Evolutionary conservation across 1,139 yeast genomes (phyloP).

Genomic region (Magnusiomyces paraingens): DNA sequence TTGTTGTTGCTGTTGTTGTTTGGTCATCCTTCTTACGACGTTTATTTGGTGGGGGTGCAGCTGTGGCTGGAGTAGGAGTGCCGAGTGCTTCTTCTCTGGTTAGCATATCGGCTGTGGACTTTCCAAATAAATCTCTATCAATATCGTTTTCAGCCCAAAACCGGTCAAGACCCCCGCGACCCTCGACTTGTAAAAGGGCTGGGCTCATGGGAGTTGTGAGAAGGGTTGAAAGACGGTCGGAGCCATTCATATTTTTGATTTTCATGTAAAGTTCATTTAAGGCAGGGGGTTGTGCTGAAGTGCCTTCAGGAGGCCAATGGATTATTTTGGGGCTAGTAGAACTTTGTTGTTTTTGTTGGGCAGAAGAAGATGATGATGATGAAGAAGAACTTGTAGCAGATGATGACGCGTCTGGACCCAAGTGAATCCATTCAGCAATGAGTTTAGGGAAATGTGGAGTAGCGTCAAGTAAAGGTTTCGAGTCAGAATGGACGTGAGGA

Average conservation of each 20-base stretch:
- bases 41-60: background rate
- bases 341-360: constrained; percentile 7
- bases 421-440: background rate
- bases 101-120: constrained; percentile 10
- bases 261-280: constrained; percentile 15
- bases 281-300: constrained; percentile 1
- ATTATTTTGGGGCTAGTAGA: background rate
- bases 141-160: constrained; percentile 8
- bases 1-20: background rate
- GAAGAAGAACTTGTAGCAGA: background rate
- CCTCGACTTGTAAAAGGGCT: constrained; percentile 10
- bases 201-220: constrained; percentile 12
- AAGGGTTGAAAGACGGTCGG: constrained; percentile 16
- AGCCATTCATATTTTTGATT: constrained; percentile 24
- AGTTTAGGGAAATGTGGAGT: constrained; percentile 10
- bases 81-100: constrained; percentile 1
- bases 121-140: constrained; percentile 14
- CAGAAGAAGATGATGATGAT: no score
- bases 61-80: background rate
- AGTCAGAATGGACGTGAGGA: constrained; percentile 11
- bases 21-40: constrained; percentile 4
- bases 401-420: background rate
- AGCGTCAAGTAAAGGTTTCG: constrained; percentile 13
- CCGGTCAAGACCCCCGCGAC: constrained; percentile 13
- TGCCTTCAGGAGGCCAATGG: constrained; percentile 4